Evolutionary conservation across 192 early-diverging fungal species (phyloP).

Genomic region (Backusella psychrophila): DNA sequence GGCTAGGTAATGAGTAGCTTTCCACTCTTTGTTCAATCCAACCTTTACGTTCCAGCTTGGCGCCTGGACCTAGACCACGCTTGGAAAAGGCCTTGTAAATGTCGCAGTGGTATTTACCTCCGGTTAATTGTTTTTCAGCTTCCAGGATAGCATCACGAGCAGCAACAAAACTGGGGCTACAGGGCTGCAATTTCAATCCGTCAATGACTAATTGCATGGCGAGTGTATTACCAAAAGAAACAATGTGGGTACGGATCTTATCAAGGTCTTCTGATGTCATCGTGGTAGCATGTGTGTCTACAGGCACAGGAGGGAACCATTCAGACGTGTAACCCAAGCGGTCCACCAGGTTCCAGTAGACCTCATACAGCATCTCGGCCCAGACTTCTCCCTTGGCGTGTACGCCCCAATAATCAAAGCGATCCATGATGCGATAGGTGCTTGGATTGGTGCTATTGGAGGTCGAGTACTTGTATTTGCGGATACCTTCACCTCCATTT

Average conservation of each 20-base stretch:
- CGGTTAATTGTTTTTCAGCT: slow-evolving; percentile 61
- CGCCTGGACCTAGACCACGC: slow-evolving; percentile 80
- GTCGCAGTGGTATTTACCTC: slow-evolving; percentile 63
- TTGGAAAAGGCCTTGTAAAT: slow-evolving; percentile 83
- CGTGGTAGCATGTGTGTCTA: not conserved
- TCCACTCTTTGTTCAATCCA: slow-evolving; percentile 29
- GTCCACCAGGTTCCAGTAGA: slow-evolving; percentile 70
- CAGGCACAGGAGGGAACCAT: slow-evolving; percentile 47
- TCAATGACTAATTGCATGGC: slow-evolving; percentile 69
- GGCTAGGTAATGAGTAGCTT: slow-evolving; percentile 20
- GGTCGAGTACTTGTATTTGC: slow-evolving; percentile 82
- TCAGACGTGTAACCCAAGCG: slow-evolving; percentile 52
- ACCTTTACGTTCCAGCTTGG: slow-evolving; percentile 40
- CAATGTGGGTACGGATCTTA: slow-evolving; percentile 30
- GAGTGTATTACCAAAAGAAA: slow-evolving; percentile 65
- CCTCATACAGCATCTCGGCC: slow-evolving; percentile 90
- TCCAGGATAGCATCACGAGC: slow-evolving; percentile 72
- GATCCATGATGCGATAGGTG: slow-evolving; percentile 74
- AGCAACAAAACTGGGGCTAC: slow-evolving; percentile 67
- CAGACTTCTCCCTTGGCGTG: slow-evolving; percentile 91
- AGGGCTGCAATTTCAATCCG: slow-evolving; percentile 76
- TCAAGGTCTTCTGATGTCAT: slow-evolving; percentile 27
- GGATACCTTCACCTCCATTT: slow-evolving; percentile 80
- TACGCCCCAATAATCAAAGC: slow-evolving; percentile 84
- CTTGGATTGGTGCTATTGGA: slow-evolving; percentile 70